These are phyloP conservation scores for Pisolithus microcarpus DNA, from an alignment of 768 basidiomycete species.

Conservation along the genomic window DNA sequence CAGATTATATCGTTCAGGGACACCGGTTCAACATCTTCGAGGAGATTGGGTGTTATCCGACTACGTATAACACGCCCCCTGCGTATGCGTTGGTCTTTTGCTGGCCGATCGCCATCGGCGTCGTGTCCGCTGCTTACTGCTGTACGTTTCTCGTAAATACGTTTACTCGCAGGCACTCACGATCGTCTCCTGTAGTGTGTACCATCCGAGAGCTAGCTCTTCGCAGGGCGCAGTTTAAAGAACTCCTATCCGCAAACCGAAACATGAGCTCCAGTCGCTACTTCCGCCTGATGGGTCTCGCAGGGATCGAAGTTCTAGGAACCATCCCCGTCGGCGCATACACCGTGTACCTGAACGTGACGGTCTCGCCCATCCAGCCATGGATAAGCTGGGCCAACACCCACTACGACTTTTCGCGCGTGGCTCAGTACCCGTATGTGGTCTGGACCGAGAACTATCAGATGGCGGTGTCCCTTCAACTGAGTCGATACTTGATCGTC, in stretches of 20 bases:
- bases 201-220: conserved; percentile 26
- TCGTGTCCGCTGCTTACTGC: conserved; percentile 34
- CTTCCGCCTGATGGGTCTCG: conserved; percentile 56
- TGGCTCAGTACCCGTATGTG: conserved; percentile 34
- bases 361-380: conserved; percentile 20
- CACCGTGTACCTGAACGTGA: conserved; percentile 28
- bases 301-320: conserved; percentile 38
- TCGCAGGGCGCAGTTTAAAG: conserved; percentile 29
- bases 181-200: conserved; percentile 12
- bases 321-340: conserved; percentile 31
- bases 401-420: conserved; percentile 34
- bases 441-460: conserved; percentile 33
- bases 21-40: conserved; percentile 46
- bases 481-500: conserved; percentile 40
- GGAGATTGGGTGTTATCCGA: conserved; percentile 41
- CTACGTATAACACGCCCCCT: conserved; percentile 29
- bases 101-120: conserved; percentile 37
- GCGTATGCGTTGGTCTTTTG: conserved; percentile 28
- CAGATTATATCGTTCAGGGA: conserved; percentile 47
- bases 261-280: conserved; percentile 50
- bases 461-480: conserved; percentile 26
- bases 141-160: conserved; percentile 26
- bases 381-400: conserved; percentile 43
- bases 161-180: conserved; percentile 2
- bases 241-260: conserved; percentile 29